Percentiles rank a stretch among this genome's conserved stretches.
These are phyloP conservation scores for Mentha longifolia DNA, from an alignment of 257 asterid genomes.

Conservation along the genomic window DNA sequence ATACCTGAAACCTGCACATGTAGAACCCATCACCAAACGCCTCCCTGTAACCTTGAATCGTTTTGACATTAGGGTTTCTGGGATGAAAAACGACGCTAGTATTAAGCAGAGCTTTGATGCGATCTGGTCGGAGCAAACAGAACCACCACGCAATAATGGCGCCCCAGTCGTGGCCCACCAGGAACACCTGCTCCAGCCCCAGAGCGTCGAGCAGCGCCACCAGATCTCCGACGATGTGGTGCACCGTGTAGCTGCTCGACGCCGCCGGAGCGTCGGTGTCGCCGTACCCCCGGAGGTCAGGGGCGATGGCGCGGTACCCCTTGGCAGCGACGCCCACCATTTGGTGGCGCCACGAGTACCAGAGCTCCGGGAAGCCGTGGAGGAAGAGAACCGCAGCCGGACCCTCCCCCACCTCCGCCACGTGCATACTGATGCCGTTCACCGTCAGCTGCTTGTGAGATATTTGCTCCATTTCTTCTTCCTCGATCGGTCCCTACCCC, in stretches of 20 bases:
- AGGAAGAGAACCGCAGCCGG: conserved; percentile 34
- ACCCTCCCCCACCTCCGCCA: conserved; percentile 25
- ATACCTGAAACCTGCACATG: conserved; percentile 61
- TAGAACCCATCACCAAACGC: conserved; percentile 54
- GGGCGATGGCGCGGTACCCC: conserved; percentile 33
- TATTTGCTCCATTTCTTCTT: conserved; percentile 14
- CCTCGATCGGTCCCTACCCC: too few species aligned
- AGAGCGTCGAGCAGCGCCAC: conserved; percentile 34
- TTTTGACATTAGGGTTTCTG: conserved; percentile 20
- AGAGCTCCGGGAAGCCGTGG: conserved; percentile 37
- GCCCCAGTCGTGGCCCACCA: conserved; percentile 38
- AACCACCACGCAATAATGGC: conserved; percentile 37
- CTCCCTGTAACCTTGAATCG: conserved; percentile 40
- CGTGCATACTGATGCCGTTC: conserved; percentile 34
- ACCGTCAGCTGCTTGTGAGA: conserved; percentile 22
- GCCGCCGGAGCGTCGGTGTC: conserved; percentile 16
- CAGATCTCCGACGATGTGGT: conserved; percentile 30
- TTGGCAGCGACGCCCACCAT: conserved; percentile 19
- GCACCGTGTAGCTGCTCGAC: conserved; percentile 19
- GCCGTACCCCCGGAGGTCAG: conserved; percentile 35
- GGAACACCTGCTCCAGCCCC: conserved; percentile 27
- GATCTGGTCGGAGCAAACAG: conserved; percentile 26
- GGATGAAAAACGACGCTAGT: conserved; percentile 25
- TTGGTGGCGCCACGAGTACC: conserved; percentile 39
- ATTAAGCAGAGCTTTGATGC: conserved; percentile 20